phyloP scores from a whole-genome alignment of 176 grass and related monocot species.

The Oryza coarctata region DNA sequence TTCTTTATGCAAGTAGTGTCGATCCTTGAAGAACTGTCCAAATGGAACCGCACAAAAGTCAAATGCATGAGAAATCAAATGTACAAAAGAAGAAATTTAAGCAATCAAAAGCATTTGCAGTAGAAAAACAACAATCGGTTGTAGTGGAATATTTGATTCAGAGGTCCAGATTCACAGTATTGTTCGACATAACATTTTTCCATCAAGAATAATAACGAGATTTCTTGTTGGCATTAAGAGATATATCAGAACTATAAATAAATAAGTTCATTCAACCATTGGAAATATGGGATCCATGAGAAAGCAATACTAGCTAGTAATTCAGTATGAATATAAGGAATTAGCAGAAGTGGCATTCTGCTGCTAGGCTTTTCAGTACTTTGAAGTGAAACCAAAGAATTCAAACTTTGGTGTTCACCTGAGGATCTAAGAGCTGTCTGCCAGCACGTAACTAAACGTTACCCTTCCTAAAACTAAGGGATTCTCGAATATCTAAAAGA shows the following conservation, averaged over 20 bases:
- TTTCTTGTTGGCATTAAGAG: background rate
- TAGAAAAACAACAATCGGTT: background rate
- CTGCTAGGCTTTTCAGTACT: background rate
- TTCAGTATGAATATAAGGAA: background rate
- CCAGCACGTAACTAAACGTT: background rate
- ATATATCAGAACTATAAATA: background rate
- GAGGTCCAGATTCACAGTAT: background rate
- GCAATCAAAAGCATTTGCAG: background rate
- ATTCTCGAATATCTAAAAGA: too few species aligned
- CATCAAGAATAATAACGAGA: background rate
- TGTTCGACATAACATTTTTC: background rate
- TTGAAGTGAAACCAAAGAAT: background rate
- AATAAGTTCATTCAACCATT: background rate
- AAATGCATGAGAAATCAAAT: background rate
- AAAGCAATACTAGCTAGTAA: background rate
- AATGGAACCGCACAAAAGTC: slow-evolving; percentile 14
- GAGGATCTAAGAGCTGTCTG: background rate
- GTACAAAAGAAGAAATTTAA: background rate
- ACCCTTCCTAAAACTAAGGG: background rate
- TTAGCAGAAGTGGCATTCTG: background rate
- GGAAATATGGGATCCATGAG: background rate
- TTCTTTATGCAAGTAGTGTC: slow-evolving; percentile 97
- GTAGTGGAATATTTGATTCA: background rate
- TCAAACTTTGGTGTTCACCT: background rate
- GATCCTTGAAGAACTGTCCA: slow-evolving; percentile 91